phyloP scores from a whole-genome alignment of 2,329 filamentous ascomycete genomes.

The Sordariomycetes sp. region DNA sequence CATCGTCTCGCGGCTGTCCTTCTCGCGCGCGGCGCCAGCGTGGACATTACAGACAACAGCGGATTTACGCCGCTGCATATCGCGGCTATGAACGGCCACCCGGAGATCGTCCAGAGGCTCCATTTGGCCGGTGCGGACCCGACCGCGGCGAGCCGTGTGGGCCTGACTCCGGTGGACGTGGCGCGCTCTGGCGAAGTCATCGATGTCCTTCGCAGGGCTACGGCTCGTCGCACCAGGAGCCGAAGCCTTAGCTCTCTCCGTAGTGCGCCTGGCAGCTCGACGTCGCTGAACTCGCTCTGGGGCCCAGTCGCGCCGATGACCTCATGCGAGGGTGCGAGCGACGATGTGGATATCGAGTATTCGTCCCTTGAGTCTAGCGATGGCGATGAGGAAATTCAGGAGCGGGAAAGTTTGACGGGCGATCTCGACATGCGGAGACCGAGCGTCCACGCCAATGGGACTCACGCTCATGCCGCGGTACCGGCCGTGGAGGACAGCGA shows the following conservation, averaged over 20 bases:
- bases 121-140: constrained; percentile 63
- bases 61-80: constrained; percentile 76
- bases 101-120: constrained; percentile 63
- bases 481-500: constrained; percentile 7
- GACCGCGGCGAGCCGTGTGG: constrained; percentile 49
- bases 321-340: constrained; percentile 8
- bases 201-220: constrained; percentile 45
- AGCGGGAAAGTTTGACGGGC: constrained; percentile 21
- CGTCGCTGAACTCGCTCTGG: constrained; percentile 55
- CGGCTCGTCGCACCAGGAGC: constrained; percentile 47
- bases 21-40: constrained; percentile 64
- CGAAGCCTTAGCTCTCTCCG: constrained; percentile 49
- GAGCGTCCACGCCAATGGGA: constrained; percentile 7
- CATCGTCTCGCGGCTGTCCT: constrained; percentile 65
- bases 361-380: constrained; percentile 24
- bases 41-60: constrained; percentile 60
- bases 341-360: constrained; percentile 28
- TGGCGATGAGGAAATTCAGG: constrained; percentile 16
- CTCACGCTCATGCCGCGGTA: not conserved
- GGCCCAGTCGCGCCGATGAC: constrained; percentile 31
- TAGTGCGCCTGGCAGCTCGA: constrained; percentile 52
- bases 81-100: constrained; percentile 62
- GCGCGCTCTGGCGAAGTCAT: constrained; percentile 51
- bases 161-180: constrained; percentile 59
- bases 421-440: constrained; percentile 21